Evolutionary conservation across 331 rosid species (phyloP).

Genomic region (Telfairia occidentalis): DNA sequence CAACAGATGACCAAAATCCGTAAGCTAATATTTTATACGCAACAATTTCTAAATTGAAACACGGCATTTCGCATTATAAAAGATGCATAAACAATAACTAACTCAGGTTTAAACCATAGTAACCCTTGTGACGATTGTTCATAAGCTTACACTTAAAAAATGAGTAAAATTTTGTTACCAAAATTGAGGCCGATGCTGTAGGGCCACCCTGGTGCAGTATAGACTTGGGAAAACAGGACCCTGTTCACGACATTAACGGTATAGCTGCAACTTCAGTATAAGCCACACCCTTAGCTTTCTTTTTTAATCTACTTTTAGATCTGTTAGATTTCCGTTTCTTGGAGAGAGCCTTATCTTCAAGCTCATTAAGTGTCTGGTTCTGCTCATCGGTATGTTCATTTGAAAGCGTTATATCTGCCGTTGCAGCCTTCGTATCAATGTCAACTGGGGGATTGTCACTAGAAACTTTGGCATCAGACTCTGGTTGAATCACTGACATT

Average conservation of each 20-base stretch:
- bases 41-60: background rate
- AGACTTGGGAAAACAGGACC: background rate
- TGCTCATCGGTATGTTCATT: constrained; percentile 18
- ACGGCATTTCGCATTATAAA: background rate
- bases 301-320: constrained; percentile 33
- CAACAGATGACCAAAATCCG: background rate
- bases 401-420: constrained; percentile 4
- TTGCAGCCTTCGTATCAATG: constrained; percentile 11
- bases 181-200: background rate
- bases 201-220: background rate
- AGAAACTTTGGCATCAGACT: constrained; percentile 24
- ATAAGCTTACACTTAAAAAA: background rate
- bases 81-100: background rate
- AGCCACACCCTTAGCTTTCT: constrained; percentile 49
- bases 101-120: background rate
- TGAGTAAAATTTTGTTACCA: background rate
- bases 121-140: background rate
- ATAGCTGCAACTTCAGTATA: constrained; percentile 38
- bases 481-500: constrained; percentile 89
- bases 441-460: constrained; percentile 17
- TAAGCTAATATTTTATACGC: background rate
- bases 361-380: constrained; percentile 13
- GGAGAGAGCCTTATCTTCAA: constrained; percentile 17
- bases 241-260: constrained; percentile 23
- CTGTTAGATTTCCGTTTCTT: constrained; percentile 67